These are phyloP conservation scores for Lactifluus echinatus DNA, from an alignment of 768 basidiomycete genomes.

Conservation along the genomic window DNA sequence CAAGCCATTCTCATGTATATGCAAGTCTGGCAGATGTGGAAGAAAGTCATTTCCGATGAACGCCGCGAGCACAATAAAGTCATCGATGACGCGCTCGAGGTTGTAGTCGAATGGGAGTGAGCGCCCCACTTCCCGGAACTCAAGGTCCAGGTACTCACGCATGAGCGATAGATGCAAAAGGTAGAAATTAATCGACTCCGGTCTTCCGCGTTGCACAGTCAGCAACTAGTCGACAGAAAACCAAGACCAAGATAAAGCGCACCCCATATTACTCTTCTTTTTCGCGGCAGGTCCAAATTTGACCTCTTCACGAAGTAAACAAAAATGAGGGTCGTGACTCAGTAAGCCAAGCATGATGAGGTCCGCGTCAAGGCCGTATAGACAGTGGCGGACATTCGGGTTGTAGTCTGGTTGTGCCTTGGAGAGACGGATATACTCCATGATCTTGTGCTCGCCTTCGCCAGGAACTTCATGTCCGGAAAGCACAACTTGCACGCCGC, in stretches of 20 bases:
- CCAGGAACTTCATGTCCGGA: conserved; percentile 98
- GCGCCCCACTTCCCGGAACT: conserved; percentile 70
- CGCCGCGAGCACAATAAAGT: conserved; percentile 93
- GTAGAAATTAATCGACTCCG: conserved; percentile 87
- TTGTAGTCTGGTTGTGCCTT: conserved; percentile 95
- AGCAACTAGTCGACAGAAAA: not conserved
- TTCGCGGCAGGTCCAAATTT: conserved; percentile 81
- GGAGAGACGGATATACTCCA: conserved; percentile 94
- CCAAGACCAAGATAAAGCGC: conserved; percentile 11
- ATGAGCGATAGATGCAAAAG: conserved; percentile 89
- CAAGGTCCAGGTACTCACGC: conserved; percentile 95
- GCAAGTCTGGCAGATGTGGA: conserved; percentile 91
- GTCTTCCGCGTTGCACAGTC: conserved; percentile 24
- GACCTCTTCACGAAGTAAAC: conserved; percentile 93
- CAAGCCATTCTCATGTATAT: conserved; percentile 95
- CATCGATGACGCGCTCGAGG: conserved; percentile 93
- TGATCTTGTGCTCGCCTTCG: conserved; percentile 99
- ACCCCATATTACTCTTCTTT: conserved; percentile 61
- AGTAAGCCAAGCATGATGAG: conserved; percentile 95
- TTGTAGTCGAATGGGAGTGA: conserved; percentile 72
- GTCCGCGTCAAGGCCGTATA: conserved; percentile 98
- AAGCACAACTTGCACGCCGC: conserved; percentile 82
- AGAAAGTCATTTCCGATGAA: conserved; percentile 98
- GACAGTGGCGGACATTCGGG: conserved; percentile 93
- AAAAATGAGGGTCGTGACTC: conserved; percentile 98